Evolutionary conservation across 495 filamentous ascomycete species (phyloP).

Genomic region (Xylaria venustula): DNA sequence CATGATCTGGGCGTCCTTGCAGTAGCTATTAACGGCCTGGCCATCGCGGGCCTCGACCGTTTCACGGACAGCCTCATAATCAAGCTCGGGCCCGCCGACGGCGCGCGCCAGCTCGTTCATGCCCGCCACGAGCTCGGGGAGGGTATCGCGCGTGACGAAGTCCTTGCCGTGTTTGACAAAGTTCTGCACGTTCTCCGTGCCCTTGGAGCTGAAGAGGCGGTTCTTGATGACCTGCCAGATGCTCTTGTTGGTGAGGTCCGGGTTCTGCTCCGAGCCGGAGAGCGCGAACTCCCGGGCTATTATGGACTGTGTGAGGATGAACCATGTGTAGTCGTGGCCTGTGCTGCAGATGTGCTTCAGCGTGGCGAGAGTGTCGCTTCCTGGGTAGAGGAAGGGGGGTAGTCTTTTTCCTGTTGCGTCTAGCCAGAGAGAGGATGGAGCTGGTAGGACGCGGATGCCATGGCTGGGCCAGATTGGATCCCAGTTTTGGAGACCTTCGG

Average conservation of each 20-base stretch:
- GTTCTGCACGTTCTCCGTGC: conserved; percentile 46
- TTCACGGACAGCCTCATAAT: conserved; percentile 34
- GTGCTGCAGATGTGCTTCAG: conserved; percentile 53
- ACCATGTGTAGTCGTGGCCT: conserved; percentile 56
- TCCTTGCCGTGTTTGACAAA: conserved; percentile 51
- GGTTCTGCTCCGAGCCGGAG: conserved; percentile 55
- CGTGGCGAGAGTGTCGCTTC: conserved; percentile 50
- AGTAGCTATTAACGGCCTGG: conserved; percentile 47
- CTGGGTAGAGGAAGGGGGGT: conserved; percentile 48
- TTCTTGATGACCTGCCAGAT: conserved; percentile 43
- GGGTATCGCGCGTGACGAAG: conserved; percentile 47
- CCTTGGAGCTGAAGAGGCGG: conserved; percentile 46
- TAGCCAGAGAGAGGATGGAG: conserved; percentile 53
- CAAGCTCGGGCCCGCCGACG: conserved; percentile 35
- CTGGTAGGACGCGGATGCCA: conserved; percentile 51
- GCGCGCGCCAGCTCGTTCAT: conserved; percentile 49
- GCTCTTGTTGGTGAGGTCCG: conserved; percentile 51
- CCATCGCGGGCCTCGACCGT: conserved; percentile 45
- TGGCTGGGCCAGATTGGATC: conserved; percentile 51
- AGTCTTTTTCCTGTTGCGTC: conserved; percentile 52
- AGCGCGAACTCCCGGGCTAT: conserved; percentile 52
- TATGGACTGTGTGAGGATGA: conserved; percentile 50
- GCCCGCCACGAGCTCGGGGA: conserved; percentile 42
- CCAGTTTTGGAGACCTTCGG: conserved; percentile 53
- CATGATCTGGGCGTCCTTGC: conserved; percentile 55